Conservation (phyloP, 1,284 basidiomycete genomes). For the Singerocomus inundabilis region DNA sequence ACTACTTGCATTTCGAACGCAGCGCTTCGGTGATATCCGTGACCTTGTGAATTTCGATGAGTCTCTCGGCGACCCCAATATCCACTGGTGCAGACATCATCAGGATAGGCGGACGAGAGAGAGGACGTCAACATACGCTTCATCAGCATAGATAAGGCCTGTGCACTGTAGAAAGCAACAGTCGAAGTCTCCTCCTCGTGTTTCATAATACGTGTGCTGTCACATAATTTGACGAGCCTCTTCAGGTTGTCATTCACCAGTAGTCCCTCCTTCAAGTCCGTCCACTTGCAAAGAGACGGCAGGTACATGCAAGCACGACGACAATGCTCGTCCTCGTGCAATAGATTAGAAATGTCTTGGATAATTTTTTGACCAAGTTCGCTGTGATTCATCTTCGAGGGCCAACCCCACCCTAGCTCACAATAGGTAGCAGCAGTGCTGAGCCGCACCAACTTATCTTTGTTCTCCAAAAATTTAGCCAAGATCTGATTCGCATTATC, state of each 20-base stretch:
- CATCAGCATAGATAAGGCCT: constrained; percentile 28
- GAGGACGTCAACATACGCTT: constrained; percentile 13
- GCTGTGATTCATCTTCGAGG: constrained; percentile 2
- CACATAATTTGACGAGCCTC: constrained; percentile 20
- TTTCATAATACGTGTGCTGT: constrained; percentile 7
- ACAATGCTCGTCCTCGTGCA: constrained; percentile 5
- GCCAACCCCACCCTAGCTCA: constrained; percentile 26
- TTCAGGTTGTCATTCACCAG: constrained; percentile 23
- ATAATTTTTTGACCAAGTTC: constrained; percentile 12
- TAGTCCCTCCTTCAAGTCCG: constrained; percentile 14
- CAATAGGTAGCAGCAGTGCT: constrained; percentile 28
- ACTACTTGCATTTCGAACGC: constrained; percentile 19
- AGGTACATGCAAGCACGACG: constrained; percentile 30
- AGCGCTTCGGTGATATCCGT: constrained; percentile 21
- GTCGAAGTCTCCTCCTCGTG: constrained; percentile 21
- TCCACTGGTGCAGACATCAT: constrained; percentile 16
- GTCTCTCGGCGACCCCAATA: constrained; percentile 1
- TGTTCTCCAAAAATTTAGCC: constrained; percentile 13
- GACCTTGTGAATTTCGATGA: constrained; percentile 19
- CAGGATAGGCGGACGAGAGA: background rate
- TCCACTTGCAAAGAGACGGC: constrained; percentile 30
- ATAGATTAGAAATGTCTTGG: constrained; percentile 17
- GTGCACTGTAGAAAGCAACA: constrained; percentile 29
- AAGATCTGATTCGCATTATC: constrained; percentile 8
- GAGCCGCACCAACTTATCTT: constrained; percentile 20